Evolutionary conservation across 2,329 filamentous ascomycete genomes (phyloP), one percentile per base, ranked within the genome.

Genomic region (Pseudogymnoascus sp.): DNA sequence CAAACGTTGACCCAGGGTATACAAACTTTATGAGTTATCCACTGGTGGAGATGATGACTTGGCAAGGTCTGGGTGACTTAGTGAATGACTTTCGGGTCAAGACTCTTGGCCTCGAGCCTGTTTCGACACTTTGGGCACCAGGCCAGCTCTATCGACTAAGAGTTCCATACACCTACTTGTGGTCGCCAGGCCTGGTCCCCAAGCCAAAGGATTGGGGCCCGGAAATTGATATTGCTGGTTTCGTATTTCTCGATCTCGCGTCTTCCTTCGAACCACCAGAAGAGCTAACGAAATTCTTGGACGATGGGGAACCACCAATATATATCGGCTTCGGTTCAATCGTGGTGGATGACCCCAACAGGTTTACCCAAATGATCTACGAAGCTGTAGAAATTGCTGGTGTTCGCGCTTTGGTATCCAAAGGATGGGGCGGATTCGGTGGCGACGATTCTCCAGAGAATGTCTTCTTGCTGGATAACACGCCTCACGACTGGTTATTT

Each of bases 21-120:
- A 85, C 87, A 18, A 93, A 93, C 73, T 91, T 89, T 70, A 89
- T 92, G 71, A 88, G 84, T 3, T 93, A 91, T 70, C 86, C 88
- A 0, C 75, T 93, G 38, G 88, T 92, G 1, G 89, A 93, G 70
- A 86, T 90, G 82, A 90, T 92, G 81, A 88, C 91, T 0, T 96
- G 91, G 91, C 91, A 96, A 73, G 91, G 66, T 0, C 78, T 92
- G 0, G 89, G 89, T 1, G 89, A 91, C 70, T 76, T 92, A 28
- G 83, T 91, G 67, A 92, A 92, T 69, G 78, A 83, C 21, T 90
- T 91, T 67, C 81, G 89, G 43, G 79, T 83, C 7, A 82, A 85
- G 61, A 89, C 84, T 0, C 77, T 92, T 1, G 82, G 81, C 1
- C 75, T 92, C 0, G 88, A 91, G 66, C 86, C 88, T 0, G 84